Evolutionary conservation across 140 eudicot genomes (phyloP), one percentile per base, ranked within the genome.

Genomic region (Ambrosia hybrid): DNA sequence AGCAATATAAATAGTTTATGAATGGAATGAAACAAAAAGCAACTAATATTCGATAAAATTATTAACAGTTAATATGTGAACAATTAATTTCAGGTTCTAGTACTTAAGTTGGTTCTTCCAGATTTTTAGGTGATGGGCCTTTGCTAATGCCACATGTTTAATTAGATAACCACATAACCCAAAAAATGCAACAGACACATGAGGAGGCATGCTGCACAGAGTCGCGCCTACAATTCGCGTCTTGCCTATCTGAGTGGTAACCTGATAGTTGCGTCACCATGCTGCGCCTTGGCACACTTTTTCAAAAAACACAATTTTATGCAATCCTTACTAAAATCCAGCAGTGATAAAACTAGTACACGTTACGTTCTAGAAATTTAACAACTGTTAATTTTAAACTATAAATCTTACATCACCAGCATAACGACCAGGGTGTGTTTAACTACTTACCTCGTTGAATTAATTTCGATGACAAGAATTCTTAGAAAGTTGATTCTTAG

Each of bases 381-480:
- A 15, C 26, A 30, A 30, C 43, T 8, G 9, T 34, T 34, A 62
- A 51, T 49, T 52, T 46, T 14, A 46, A 16, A 49, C 6, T 43
- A 64, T 64, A 53, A 7, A 39, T 13, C 45, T 13, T 51, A 37
- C 26, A 65, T 64, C 72, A 74, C 6, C 56, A 21, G 57, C 37
- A 37, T 74, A 53, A 51, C 38, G 48, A 12, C 39, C 57, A 17
- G 43, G 56, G 39, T 52, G 65, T 46, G 60, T 21, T 52, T 17
- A 61, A 49, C 34, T 63, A 37, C 67, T 21, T 62, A 16, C 39
- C 38, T 63, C 15, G 49, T 39, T 8, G 11, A 63, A 8, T 57
- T 17, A 57, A 8, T 59, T 59, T 59, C 43, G 10, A 59, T 14
- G 5, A 59, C 15, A 30, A 10, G 16, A 59, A 59, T 30, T 21